Percentiles rank a stretch among this genome's conserved stretches.
Conservation (phyloP, 139 green algal species). For the Chlamydomonas applanata region DNA sequence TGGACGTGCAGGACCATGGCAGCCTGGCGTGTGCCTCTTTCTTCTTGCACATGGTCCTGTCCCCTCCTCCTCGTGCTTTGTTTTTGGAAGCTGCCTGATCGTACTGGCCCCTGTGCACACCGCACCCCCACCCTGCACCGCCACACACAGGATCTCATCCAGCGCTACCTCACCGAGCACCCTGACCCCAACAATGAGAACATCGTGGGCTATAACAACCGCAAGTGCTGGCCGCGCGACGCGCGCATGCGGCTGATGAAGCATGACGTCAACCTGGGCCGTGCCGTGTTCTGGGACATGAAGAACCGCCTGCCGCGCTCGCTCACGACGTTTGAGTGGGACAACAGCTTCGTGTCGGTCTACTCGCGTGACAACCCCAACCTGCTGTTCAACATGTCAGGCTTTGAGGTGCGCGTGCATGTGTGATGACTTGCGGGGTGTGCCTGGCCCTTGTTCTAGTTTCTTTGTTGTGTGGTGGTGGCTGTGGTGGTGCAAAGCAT, state of each 20-base stretch:
- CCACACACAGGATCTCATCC: slow-evolving; percentile 74
- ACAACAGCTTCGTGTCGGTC: slow-evolving; percentile 93
- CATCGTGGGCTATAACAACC: slow-evolving; percentile 99
- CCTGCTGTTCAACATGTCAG: slow-evolving; percentile 97
- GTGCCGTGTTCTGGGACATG: slow-evolving; percentile 95
- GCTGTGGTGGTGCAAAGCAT: background rate
- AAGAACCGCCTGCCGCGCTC: slow-evolving; percentile 82
- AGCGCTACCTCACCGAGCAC: slow-evolving; percentile 98
- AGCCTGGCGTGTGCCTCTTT: too few species aligned
- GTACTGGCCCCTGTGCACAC: too few species aligned
- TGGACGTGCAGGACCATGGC: too few species aligned
- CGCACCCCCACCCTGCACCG: too few species aligned
- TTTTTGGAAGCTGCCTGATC: too few species aligned
- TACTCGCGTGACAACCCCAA: slow-evolving; percentile 99
- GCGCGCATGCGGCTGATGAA: slow-evolving; percentile 99
- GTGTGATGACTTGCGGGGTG: background rate
- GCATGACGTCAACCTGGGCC: slow-evolving; percentile 99
- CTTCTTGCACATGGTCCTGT: too few species aligned
- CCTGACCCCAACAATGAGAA: slow-evolving; percentile 99
- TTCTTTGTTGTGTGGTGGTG: background rate
- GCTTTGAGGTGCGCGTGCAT: slow-evolving; percentile 94
- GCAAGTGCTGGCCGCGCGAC: slow-evolving; percentile 97
- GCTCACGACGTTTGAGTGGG: slow-evolving; percentile 97
- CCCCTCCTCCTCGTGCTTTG: too few species aligned
- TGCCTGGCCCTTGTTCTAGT: background rate